These are phyloP conservation scores for Suhomyces emberorum DNA, from an alignment of 805 yeast genomes.

Conservation along the genomic window DNA sequence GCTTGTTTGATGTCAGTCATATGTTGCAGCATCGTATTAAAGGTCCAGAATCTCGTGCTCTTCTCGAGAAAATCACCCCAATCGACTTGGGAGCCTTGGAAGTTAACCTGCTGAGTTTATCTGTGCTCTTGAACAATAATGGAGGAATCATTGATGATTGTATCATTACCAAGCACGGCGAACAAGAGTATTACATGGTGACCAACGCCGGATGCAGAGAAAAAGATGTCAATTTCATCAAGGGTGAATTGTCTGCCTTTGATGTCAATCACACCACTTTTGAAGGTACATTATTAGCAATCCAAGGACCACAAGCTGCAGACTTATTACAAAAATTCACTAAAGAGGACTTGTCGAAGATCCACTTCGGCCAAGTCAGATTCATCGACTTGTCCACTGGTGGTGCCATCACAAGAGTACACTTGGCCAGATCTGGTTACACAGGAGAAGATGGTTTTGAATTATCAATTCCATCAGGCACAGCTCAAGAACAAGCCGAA, in stretches of 20 bases:
- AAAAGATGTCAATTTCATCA: conserved; percentile 68
- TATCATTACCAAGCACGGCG: conserved; percentile 82
- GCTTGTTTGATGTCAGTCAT: conserved; percentile 94
- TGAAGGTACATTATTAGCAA: conserved; percentile 76
- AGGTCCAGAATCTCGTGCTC: conserved; percentile 65
- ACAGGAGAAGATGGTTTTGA: conserved; percentile 99
- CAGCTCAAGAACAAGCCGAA: conserved; percentile 34
- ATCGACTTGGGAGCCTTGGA: conserved; percentile 64
- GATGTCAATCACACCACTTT: conserved; percentile 43
- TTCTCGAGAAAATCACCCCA: conserved; percentile 84
- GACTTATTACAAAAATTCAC: conserved; percentile 63
- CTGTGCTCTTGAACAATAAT: conserved; percentile 66
- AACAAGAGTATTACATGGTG: conserved; percentile 76
- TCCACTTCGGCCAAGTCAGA: conserved; percentile 72
- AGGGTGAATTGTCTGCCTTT: conserved; percentile 44
- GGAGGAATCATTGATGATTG: conserved; percentile 93
- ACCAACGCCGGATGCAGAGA: conserved; percentile 95
- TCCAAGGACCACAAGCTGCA: conserved; percentile 91
- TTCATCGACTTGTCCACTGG: conserved; percentile 38
- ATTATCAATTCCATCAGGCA: conserved; percentile 61
- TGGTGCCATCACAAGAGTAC: conserved; percentile 47
- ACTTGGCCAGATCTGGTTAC: conserved; percentile 93
- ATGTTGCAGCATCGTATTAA: conserved; percentile 86
- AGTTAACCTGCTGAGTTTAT: conserved; percentile 63
- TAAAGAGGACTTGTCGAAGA: conserved; percentile 49